Percentiles rank a stretch among this genome's conserved stretches.
phyloP scores from a whole-genome alignment of 768 basidiomycete genomes.

The Lactarius pseudohatsudake region DNA sequence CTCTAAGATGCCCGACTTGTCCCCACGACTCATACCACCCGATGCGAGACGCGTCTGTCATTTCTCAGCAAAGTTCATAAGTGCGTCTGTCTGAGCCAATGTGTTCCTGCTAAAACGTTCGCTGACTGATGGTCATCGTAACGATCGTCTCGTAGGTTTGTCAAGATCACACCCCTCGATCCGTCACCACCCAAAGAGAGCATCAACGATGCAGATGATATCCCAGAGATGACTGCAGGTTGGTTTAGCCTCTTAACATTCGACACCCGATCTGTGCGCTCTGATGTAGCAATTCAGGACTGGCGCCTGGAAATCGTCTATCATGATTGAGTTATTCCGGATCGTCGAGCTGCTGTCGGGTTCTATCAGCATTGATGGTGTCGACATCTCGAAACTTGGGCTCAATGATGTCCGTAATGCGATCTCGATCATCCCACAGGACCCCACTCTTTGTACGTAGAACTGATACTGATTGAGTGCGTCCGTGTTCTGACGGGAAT shows the following conservation, averaged over 20 bases:
- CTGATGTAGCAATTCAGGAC: constrained; percentile 41
- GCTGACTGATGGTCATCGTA: neutral
- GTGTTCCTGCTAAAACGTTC: too few species aligned
- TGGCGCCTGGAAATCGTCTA: constrained; percentile 86
- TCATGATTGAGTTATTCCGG: constrained; percentile 86
- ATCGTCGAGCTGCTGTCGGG: constrained; percentile 80
- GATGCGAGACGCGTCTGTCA: neutral
- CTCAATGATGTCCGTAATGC: constrained; percentile 68
- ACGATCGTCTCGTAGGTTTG: constrained; percentile 9
- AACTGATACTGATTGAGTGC: constrained; percentile 46
- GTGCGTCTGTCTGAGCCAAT: constrained; percentile 1
- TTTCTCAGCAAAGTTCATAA: neutral
- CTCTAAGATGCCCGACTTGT: too few species aligned
- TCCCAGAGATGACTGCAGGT: constrained; percentile 66
- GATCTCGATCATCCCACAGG: constrained; percentile 83
- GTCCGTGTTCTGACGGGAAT: constrained; percentile 23
- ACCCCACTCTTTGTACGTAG: constrained; percentile 44
- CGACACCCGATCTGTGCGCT: neutral
- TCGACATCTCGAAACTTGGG: constrained; percentile 81
- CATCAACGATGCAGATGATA: constrained; percentile 56
- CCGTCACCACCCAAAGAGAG: constrained; percentile 48
- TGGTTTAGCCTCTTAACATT: constrained; percentile 65
- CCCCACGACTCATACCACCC: neutral
- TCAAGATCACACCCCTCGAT: constrained; percentile 28
- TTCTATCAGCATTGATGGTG: constrained; percentile 74